These are phyloP conservation scores for Mollisia scopiformis DNA, from an alignment of 2,329 filamentous ascomycete species.

Conservation along the genomic window DNA sequence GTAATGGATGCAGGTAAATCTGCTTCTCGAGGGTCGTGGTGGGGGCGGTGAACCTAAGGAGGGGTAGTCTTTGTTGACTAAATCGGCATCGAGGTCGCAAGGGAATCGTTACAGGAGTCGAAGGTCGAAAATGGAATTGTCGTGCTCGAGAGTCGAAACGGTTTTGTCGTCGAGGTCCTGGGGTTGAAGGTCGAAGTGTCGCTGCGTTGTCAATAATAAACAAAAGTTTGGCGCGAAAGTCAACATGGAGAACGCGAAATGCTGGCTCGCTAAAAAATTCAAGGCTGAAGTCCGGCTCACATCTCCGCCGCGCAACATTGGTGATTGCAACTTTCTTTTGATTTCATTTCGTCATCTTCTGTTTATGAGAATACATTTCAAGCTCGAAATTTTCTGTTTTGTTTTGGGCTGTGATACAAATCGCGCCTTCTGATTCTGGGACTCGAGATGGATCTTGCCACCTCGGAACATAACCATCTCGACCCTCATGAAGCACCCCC, in stretches of 20 bases:
- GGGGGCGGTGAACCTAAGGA: constrained; percentile 35
- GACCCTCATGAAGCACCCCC: constrained; percentile 82
- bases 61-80: constrained; percentile 32
- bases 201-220: constrained; percentile 28
- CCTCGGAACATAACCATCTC: constrained; percentile 40
- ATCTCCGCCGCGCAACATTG: background rate
- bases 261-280: constrained; percentile 17
- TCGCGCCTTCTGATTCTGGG: background rate
- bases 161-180: constrained; percentile 18
- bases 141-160: constrained; percentile 11
- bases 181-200: constrained; percentile 15
- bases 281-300: background rate
- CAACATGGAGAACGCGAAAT: constrained; percentile 21
- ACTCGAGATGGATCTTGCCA: background rate
- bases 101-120: constrained; percentile 6
- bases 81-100: constrained; percentile 25
- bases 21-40: constrained; percentile 29
- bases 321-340: background rate
- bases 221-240: constrained; percentile 20
- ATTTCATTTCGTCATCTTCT: background rate
- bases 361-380: background rate
- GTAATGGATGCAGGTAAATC: constrained; percentile 34
- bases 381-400: background rate
- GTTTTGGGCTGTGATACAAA: background rate
- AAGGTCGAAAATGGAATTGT: constrained; percentile 5